Evolutionary conservation across 1,284 basidiomycete species (phyloP).

Genomic region (Naganishia sp.): DNA sequence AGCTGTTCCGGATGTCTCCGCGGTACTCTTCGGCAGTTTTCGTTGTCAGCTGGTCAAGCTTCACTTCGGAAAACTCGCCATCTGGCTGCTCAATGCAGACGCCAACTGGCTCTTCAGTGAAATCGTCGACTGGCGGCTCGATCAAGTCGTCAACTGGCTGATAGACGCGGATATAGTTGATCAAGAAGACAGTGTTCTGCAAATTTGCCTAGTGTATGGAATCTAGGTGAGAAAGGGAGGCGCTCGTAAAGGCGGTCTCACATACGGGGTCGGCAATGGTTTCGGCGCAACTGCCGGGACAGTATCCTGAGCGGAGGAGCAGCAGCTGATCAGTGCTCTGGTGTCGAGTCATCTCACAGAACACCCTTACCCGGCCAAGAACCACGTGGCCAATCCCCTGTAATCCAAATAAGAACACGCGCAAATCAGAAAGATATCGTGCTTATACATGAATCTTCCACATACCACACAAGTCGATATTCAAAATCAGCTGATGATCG

Average conservation of each 20-base stretch:
- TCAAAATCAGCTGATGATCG: constrained; percentile 67
- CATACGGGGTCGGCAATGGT: constrained; percentile 63
- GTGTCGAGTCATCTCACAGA: neutral
- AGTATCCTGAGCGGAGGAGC: constrained; percentile 56
- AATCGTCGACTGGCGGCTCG: too few species aligned
- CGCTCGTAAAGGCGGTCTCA: neutral
- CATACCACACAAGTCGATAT: constrained; percentile 59
- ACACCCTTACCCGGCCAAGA: constrained; percentile 56
- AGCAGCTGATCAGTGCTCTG: neutral
- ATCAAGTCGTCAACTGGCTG: constrained; percentile 32
- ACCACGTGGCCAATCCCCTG: constrained; percentile 65
- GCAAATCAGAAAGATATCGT: constrained; percentile 36
- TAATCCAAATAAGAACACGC: constrained; percentile 38
- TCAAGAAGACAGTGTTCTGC: constrained; percentile 48
- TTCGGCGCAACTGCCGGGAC: constrained; percentile 68
- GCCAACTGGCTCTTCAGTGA: too few species aligned
- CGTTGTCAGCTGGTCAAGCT: too few species aligned
- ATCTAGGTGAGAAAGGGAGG: neutral
- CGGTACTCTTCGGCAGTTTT: too few species aligned
- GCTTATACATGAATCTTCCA: neutral
- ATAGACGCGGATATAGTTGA: constrained; percentile 50
- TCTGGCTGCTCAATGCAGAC: too few species aligned
- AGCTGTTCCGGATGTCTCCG: too few species aligned
- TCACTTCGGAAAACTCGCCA: too few species aligned
- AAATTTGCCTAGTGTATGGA: constrained; percentile 42